A percentile compares a stretch with the other conserved stretches of the same genome.
Conservation (phyloP, 1,284 basidiomycete species). For the Wallemia mellicola region DNA sequence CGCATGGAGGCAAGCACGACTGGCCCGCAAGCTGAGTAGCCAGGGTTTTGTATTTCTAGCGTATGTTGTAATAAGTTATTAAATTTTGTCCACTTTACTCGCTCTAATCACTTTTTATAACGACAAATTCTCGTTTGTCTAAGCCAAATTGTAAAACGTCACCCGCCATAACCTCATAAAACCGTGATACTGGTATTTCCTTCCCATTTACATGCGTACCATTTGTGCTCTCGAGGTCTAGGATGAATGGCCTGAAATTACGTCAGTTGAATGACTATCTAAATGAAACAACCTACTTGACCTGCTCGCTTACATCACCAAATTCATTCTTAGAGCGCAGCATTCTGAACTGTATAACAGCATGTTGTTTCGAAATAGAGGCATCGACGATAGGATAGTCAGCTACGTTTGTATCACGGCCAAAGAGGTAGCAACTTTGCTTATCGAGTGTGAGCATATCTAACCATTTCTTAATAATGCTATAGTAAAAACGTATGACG, state of each 20-base stretch:
- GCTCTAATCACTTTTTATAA: neutral
- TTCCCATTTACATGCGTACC: constrained; percentile 70
- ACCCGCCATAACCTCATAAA: constrained; percentile 57
- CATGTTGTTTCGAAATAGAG: constrained; percentile 94
- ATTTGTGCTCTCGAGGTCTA: constrained; percentile 91
- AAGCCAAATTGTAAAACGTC: constrained; percentile 21
- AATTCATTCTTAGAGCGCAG: constrained; percentile 64
- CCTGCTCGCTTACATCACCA: constrained; percentile 37
- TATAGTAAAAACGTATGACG: constrained; percentile 13
- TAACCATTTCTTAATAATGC: neutral
- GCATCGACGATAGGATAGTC: constrained; percentile 84
- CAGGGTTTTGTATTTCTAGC: too few species aligned
- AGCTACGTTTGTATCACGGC: constrained; percentile 16
- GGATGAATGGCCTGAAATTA: constrained; percentile 48
- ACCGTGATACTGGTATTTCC: constrained; percentile 53
- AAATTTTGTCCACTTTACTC: neutral
- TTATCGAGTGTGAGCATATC: neutral
- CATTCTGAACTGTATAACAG: constrained; percentile 76
- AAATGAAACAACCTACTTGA: constrained; percentile 32
- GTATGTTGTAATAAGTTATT: neutral
- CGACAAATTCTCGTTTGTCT: neutral
- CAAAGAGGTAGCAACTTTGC: constrained; percentile 1
- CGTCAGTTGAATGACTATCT: constrained; percentile 2
- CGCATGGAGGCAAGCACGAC: constrained; percentile 18
- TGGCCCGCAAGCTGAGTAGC: neutral